These are phyloP conservation scores for Tetrapyrgos nigripes DNA, from an alignment of 1,284 basidiomycete genomes.

Conservation along the genomic window DNA sequence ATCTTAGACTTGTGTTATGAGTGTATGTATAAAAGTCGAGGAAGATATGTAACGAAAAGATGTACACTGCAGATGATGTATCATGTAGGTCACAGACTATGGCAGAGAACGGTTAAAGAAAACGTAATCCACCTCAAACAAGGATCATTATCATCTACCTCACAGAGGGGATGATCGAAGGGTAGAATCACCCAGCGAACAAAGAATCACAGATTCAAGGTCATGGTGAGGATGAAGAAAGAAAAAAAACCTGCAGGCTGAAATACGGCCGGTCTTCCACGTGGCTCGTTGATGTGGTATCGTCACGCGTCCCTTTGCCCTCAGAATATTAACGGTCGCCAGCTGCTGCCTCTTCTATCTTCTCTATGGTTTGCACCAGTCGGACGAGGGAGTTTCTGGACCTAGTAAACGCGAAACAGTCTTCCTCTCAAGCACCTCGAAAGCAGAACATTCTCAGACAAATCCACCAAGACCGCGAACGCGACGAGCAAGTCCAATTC, in stretches of 20 bases:
- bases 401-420: slow-evolving; percentile 53
- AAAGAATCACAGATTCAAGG: background rate
- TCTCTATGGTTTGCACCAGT: slow-evolving; percentile 55
- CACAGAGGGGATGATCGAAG: too few relatives aligned
- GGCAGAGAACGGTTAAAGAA: slow-evolving; percentile 59
- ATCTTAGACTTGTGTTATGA: background rate
- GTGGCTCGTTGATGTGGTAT: too few relatives aligned
- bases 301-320: too few relatives aligned
- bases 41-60: slow-evolving; percentile 9
- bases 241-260: too few relatives aligned
- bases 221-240: background rate
- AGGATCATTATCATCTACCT: slow-evolving; percentile 47
- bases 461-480: slow-evolving; percentile 18
- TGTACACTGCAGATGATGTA: background rate
- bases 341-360: background rate
- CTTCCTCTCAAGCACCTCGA: slow-evolving; percentile 36
- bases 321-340: too few relatives aligned
- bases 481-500: slow-evolving; percentile 45
- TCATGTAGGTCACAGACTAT: slow-evolving; percentile 73
- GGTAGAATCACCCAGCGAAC: background rate
- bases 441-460: slow-evolving; percentile 50
- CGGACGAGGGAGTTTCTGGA: slow-evolving; percentile 68
- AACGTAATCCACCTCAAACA: slow-evolving; percentile 76
- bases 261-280: too few relatives aligned
- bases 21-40: slow-evolving; percentile 4